phyloP scores from a whole-genome alignment of 257 asterid genomes.

The Plantago elongata region DNA sequence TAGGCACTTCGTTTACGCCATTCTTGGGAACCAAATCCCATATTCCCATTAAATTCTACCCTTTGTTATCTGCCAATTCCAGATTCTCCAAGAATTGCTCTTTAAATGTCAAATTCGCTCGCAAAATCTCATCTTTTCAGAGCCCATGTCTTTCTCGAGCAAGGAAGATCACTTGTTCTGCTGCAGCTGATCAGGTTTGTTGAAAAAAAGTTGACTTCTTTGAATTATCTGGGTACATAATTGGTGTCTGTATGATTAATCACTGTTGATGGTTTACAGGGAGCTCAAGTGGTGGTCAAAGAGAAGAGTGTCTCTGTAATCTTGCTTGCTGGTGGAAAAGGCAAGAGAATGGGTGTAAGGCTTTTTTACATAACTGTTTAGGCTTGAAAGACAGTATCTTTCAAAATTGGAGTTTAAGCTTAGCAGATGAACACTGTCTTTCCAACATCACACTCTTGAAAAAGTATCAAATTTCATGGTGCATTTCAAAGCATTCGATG shows the following conservation, averaged over 20 bases:
- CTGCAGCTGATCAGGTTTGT: slow-evolving; percentile 30
- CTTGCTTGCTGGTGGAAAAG: slow-evolving; percentile 96
- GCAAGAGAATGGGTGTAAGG: slow-evolving; percentile 96
- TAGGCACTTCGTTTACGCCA: slow-evolving; percentile 29
- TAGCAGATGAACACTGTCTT: too few relatives aligned
- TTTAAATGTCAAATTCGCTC: slow-evolving; percentile 1
- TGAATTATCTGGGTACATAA: neutral
- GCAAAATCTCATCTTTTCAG: slow-evolving; percentile 28
- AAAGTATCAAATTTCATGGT: neutral
- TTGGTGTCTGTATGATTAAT: slow-evolving; percentile 6
- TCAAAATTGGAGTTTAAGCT: neutral
- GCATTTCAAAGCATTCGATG: neutral
- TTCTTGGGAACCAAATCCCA: slow-evolving; percentile 24
- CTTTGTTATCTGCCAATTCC: slow-evolving; percentile 19
- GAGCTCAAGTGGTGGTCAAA: slow-evolving; percentile 48
- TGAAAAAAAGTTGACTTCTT: slow-evolving; percentile 1
- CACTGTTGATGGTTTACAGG: slow-evolving; percentile 30
- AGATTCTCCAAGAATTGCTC: slow-evolving; percentile 27
- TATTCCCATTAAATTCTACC: slow-evolving; percentile 20
- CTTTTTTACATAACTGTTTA: neutral
- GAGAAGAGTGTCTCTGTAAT: slow-evolving; percentile 87
- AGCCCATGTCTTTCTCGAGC: slow-evolving; percentile 23
- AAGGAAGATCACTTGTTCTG: slow-evolving; percentile 47
- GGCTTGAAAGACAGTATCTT: neutral
- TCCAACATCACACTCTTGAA: neutral